A percentile compares a stretch with the other conserved stretches of the same genome.
Evolutionary conservation across 106 monocot species (phyloP).

Genomic region (Dioscorea alata): DNA sequence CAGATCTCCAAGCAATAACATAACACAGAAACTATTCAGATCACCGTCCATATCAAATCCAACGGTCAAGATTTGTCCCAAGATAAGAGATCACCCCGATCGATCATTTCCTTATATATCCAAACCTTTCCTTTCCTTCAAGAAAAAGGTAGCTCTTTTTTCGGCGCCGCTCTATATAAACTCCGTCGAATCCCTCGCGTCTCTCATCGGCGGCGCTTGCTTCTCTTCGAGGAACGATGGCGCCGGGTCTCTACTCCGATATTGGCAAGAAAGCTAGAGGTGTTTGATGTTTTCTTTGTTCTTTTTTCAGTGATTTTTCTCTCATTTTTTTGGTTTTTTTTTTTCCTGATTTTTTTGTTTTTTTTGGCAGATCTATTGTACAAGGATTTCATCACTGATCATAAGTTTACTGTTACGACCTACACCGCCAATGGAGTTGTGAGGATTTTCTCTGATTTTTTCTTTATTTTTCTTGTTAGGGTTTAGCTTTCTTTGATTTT

Average conservation of each 20-base stretch:
- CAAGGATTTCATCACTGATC: constrained; percentile 67
- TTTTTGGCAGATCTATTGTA: constrained; percentile 66
- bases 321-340: background rate
- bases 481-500: background rate
- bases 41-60: background rate
- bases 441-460: constrained; percentile 21
- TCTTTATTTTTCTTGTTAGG: background rate
- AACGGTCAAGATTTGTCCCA: background rate
- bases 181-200: background rate
- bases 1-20: background rate
- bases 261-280: constrained; percentile 58
- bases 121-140: background rate
- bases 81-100: background rate
- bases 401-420: constrained; percentile 69
- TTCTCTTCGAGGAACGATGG: constrained; percentile 13
- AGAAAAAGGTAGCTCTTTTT: background rate
- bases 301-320: no score
- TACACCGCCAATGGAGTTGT: constrained; percentile 63
- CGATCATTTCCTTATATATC: background rate
- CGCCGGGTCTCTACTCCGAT: constrained; percentile 43
- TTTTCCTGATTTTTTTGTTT: constrained; percentile 3
- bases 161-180: background rate
- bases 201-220: background rate
- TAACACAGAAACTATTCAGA: background rate
- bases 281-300: constrained; percentile 5